A percentile compares a stretch with the other conserved stretches of the same genome.
These are phyloP conservation scores for Juglanconis juglandina DNA, from an alignment of 2,329 filamentous ascomycete genomes.

Conservation along the genomic window DNA sequence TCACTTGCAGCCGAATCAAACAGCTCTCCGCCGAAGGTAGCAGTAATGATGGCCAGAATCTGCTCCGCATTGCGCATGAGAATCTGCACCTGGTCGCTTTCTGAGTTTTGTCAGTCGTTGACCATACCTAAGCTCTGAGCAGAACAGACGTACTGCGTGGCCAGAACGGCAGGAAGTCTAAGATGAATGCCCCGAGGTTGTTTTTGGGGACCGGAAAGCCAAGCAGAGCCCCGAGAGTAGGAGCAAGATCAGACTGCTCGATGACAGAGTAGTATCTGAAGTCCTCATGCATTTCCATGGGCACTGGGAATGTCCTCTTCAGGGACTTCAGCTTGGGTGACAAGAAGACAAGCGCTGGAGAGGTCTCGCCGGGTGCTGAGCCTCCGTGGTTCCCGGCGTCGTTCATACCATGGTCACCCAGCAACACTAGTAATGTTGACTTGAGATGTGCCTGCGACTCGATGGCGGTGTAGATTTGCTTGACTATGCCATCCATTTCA, in stretches of 20 bases:
- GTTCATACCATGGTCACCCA: conserved; percentile 99
- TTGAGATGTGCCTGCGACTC: conserved; percentile 65
- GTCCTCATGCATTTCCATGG: conserved; percentile 59
- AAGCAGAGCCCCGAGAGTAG: conserved; percentile 80
- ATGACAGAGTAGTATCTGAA: conserved; percentile 81
- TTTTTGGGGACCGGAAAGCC: conserved; percentile 88
- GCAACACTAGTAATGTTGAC: conserved; percentile 79
- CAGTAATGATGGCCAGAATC: conserved; percentile 71
- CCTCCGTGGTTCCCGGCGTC: conserved; percentile 96
- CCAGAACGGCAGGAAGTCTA: conserved; percentile 78
- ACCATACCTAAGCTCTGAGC: neutral
- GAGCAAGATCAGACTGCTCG: conserved; percentile 93
- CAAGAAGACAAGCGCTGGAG: conserved; percentile 85
- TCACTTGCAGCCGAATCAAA: conserved; percentile 31
- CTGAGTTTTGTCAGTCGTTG: conserved; percentile 22
- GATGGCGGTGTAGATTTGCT: conserved; percentile 72
- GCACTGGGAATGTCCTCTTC: conserved; percentile 41
- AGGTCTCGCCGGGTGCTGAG: conserved; percentile 90
- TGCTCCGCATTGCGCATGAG: conserved; percentile 77
- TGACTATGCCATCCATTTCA: conserved; percentile 88
- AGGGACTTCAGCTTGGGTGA: conserved; percentile 73
- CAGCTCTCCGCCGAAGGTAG: conserved; percentile 59
- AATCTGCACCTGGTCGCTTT: conserved; percentile 60
- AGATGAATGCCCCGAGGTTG: conserved; percentile 82
- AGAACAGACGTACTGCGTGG: conserved; percentile 44